These are phyloP conservation scores for Diplodia sapinea DNA, from an alignment of 2,329 filamentous ascomycete genomes.

Conservation along the genomic window DNA sequence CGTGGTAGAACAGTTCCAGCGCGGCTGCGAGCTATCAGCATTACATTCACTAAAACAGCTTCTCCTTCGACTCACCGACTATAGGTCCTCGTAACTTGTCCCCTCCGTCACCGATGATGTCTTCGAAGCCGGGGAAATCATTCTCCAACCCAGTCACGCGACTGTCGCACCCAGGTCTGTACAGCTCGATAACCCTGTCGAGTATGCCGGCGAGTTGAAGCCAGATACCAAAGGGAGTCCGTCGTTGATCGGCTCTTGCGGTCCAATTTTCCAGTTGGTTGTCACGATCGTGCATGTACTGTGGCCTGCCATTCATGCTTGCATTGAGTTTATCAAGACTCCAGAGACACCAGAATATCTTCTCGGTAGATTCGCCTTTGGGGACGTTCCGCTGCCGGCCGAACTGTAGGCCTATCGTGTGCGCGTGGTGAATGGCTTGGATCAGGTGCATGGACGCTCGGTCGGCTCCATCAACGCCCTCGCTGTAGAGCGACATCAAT, in stretches of 20 bases:
- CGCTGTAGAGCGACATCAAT: conserved; percentile 54
- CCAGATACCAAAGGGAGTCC: conserved; percentile 57
- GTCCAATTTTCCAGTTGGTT: conserved; percentile 52
- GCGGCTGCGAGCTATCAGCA: conserved; percentile 9
- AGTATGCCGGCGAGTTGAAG: conserved; percentile 53
- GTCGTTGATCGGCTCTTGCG: conserved; percentile 50
- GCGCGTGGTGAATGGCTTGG: conserved; percentile 57
- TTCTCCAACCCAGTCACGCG: conserved; percentile 56
- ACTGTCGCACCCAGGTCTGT: conserved; percentile 50
- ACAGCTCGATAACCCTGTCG: conserved; percentile 56
- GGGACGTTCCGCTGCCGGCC: conserved; percentile 40
- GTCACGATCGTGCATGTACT: conserved; percentile 56
- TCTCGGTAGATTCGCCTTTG: conserved; percentile 50
- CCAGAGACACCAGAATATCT: conserved; percentile 59
- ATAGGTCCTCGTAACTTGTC: conserved; percentile 47
- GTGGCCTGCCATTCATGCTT: conserved; percentile 54
- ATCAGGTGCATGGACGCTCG: conserved; percentile 55
- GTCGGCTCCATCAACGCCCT: conserved; percentile 56
- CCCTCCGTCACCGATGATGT: conserved; percentile 49
- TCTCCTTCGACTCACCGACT: conserved; percentile 41
- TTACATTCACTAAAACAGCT: neutral
- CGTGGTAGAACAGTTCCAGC: conserved; percentile 63
- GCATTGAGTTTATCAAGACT: conserved; percentile 56
- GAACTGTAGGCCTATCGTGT: conserved; percentile 57
- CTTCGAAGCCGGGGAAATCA: conserved; percentile 54